Evolutionary conservation across 2,329 filamentous ascomycete genomes (phyloP), one percentile per base, ranked within the genome.

Genomic region (Biscogniauxia sp.): DNA sequence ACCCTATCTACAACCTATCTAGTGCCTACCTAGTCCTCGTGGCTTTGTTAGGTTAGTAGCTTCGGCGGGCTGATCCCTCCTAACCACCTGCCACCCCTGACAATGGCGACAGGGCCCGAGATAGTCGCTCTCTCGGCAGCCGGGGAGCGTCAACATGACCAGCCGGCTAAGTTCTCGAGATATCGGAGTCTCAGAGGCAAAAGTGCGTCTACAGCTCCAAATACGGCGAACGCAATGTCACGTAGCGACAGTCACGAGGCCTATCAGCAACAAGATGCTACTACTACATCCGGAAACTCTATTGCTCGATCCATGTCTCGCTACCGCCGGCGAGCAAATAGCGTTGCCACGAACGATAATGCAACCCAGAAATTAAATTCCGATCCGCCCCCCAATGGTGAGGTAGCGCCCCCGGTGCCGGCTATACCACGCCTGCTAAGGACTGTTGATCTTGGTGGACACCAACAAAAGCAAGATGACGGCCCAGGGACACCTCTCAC

Each of bases 241-340:
- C 55, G 58, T 56, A 60, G 61, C 59, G 61, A 65, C 51, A 60
- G 64, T 56, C 67, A 67, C 45, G 65, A 56, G 11, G 41, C 55
- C 51, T 56, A 59, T 32, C 60, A 66, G 54, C 66, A 62, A 28
- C 56, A 64, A 54, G 63, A 54, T 28, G 52, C 64, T 53, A 41
- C 62, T 28, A 51, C 64, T 53, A 41, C 62, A 60, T 61, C 66
- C n/a, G 64, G 62, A 26, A 73, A 68, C 61, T 67, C 68, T 64
- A 69, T 73, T 63, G 65, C 71, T 61, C 67, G 72, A 59, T 73
- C 72, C 58, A 74, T 73, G 72, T 74, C 72, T 68, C 70, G 72
- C 63, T 74, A 74, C 65, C 72, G 72, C 51, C 69, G 71, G 45
- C 69, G 68, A 45, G 61, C 67, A 41, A 60, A 68, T 64, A 71